Evolutionary conservation across 345 rosid species (phyloP).

Genomic region (Moricandia moricandioides): DNA sequence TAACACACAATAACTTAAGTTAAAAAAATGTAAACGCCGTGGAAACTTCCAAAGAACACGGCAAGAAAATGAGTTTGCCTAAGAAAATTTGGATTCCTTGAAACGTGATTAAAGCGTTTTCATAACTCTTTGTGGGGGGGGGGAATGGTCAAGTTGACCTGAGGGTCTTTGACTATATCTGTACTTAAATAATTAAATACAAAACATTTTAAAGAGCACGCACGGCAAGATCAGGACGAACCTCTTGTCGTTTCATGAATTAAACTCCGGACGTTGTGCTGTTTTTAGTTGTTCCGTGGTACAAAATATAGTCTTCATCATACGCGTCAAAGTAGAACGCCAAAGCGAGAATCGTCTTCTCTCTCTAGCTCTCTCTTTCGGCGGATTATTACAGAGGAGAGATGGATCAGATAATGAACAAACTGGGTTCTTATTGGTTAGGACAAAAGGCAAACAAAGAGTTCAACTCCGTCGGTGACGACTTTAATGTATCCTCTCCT

Average conservation of each 20-base stretch:
- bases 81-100: not conserved
- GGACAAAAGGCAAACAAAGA: slow-evolving; percentile 74
- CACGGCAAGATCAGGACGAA: not conserved
- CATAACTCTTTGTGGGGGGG: not conserved
- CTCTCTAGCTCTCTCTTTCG: slow-evolving; percentile 7
- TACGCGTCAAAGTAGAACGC: slow-evolving; percentile 3
- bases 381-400: slow-evolving; percentile 7
- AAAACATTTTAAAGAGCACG: not conserved
- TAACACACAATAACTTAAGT: not conserved
- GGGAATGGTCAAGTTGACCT: slow-evolving; percentile 39
- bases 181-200: too few relatives aligned
- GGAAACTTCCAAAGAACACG: not conserved
- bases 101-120: slow-evolving; percentile 11
- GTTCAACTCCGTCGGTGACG: slow-evolving; percentile 80
- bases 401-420: slow-evolving; percentile 92
- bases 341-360: slow-evolving; percentile 10
- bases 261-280: not conserved
- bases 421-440: slow-evolving; percentile 67
- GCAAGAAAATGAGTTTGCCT: not conserved
- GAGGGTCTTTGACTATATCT: not conserved
- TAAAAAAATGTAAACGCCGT: not conserved
- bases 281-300: slow-evolving; percentile 13
- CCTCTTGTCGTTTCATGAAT: not conserved
- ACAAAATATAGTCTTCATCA: slow-evolving; percentile 11
- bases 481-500: slow-evolving; percentile 51